Conservation (phyloP, 164 flowering plant genomes). For the Kingdonia uniflora region DNA sequence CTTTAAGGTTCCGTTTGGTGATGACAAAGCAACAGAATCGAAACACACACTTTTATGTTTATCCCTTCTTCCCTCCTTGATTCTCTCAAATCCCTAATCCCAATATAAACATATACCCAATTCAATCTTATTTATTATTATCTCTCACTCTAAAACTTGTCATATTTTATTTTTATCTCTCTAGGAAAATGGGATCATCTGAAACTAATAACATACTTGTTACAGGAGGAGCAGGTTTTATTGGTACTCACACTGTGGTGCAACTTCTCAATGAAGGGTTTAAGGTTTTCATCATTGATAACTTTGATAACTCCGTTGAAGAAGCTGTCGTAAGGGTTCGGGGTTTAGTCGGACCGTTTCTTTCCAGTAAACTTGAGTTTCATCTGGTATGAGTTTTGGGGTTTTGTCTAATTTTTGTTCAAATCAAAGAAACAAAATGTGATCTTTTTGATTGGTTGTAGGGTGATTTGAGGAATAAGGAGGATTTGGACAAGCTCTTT, state of each 20-base stretch:
- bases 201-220: constrained; percentile 41
- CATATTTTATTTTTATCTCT: too few species aligned
- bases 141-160: too few species aligned
- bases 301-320: constrained; percentile 57
- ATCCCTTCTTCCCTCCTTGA: not conserved
- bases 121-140: too few species aligned
- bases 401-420: constrained; percentile 4
- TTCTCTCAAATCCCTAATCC: too few species aligned
- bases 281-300: constrained; percentile 60
- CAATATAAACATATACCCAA: too few species aligned
- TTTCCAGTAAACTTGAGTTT: constrained; percentile 51
- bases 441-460: constrained; percentile 19
- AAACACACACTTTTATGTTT: not conserved
- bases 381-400: constrained; percentile 14
- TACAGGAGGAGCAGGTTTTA: constrained; percentile 94
- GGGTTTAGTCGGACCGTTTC: constrained; percentile 48
- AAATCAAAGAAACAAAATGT: not conserved
- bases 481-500: constrained; percentile 76
- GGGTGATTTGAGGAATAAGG: constrained; percentile 72
- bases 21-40: too few species aligned
- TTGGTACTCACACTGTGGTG: constrained; percentile 80
- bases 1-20: too few species aligned
- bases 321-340: constrained; percentile 63
- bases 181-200: constrained; percentile 15
- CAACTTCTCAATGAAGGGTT: constrained; percentile 67